Conservation (phyloP, 208 protist species). For the Crithidia sp. region DNA sequence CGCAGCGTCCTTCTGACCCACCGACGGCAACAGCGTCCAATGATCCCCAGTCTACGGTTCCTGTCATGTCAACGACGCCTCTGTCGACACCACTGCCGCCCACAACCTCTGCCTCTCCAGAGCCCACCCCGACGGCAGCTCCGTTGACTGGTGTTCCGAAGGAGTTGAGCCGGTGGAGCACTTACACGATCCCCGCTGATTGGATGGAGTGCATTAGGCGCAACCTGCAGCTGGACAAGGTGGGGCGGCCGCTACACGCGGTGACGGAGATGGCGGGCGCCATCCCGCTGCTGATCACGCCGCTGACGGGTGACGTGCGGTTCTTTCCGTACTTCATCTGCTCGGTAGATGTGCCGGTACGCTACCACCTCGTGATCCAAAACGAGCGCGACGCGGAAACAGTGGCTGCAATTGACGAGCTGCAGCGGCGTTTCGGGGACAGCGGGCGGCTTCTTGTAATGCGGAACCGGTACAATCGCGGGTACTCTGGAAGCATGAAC, state of each 20-base stretch:
- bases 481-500: constrained; percentile 48
- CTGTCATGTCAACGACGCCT: not conserved
- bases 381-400: constrained; percentile 37
- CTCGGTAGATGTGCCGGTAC: constrained; percentile 45
- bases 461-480: constrained; percentile 42
- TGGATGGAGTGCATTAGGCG: constrained; percentile 32
- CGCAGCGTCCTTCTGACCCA: not conserved
- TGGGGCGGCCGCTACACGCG: constrained; percentile 8
- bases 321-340: constrained; percentile 44
- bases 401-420: constrained; percentile 24
- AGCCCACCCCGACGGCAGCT: not conserved
- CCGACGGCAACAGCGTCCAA: not conserved
- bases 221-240: constrained; percentile 31
- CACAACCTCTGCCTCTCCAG: not conserved
- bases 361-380: constrained; percentile 43
- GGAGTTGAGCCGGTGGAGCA: constrained; percentile 8
- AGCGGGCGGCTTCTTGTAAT: constrained; percentile 37
- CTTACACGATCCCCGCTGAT: constrained; percentile 6
- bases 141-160: not conserved
- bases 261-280: constrained; percentile 26
- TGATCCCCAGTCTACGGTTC: not conserved
- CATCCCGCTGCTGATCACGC: constrained; percentile 48
- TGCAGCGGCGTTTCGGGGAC: constrained; percentile 38
- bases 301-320: constrained; percentile 40
- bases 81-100: not conserved